Evolutionary conservation across 768 basidiomycete species (phyloP).

Genomic region (Boletus reticuloceps): DNA sequence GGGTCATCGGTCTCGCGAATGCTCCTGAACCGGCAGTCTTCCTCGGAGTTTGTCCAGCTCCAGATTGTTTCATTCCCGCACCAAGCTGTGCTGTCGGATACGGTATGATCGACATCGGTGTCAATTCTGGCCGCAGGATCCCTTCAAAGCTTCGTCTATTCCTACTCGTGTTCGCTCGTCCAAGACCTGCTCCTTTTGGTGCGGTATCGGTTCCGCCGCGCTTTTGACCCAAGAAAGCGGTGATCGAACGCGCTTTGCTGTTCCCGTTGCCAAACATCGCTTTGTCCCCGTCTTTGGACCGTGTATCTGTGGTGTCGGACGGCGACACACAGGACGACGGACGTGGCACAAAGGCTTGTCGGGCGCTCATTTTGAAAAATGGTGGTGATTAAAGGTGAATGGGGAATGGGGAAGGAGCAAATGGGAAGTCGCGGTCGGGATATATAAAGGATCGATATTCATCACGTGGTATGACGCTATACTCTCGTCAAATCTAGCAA

Average conservation of each 20-base stretch:
- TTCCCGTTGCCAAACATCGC: constrained; percentile 4
- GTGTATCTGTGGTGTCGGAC: constrained; percentile 5
- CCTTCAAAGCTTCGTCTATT: constrained; percentile 25
- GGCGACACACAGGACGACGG: constrained; percentile 9
- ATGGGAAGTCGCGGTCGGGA: neutral
- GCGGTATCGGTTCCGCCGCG: constrained; percentile 1
- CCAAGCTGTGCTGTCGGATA: constrained; percentile 12
- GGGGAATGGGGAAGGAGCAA: neutral
- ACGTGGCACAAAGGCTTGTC: constrained; percentile 26
- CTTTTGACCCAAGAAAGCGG: constrained; percentile 23
- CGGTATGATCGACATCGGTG: constrained; percentile 24
- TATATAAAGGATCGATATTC: constrained; percentile 1
- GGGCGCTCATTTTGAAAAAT: constrained; percentile 20
- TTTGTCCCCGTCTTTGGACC: constrained; percentile 3
- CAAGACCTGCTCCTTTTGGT: constrained; percentile 4
- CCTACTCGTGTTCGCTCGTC: neutral
- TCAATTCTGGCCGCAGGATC: constrained; percentile 18
- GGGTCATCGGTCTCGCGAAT: constrained; percentile 19
- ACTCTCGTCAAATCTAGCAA: too few species aligned
- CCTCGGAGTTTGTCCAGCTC: constrained; percentile 18
- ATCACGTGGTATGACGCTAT: constrained; percentile 13
- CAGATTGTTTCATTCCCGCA: constrained; percentile 1
- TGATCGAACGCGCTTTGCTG: constrained; percentile 19
- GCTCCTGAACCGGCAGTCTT: constrained; percentile 6
- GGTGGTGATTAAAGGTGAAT: neutral